A percentile compares a stretch with the other conserved stretches of the same genome.
These are phyloP conservation scores for Tetracentron sinense DNA, from an alignment of 164 flowering plant genomes.

Conservation along the genomic window DNA sequence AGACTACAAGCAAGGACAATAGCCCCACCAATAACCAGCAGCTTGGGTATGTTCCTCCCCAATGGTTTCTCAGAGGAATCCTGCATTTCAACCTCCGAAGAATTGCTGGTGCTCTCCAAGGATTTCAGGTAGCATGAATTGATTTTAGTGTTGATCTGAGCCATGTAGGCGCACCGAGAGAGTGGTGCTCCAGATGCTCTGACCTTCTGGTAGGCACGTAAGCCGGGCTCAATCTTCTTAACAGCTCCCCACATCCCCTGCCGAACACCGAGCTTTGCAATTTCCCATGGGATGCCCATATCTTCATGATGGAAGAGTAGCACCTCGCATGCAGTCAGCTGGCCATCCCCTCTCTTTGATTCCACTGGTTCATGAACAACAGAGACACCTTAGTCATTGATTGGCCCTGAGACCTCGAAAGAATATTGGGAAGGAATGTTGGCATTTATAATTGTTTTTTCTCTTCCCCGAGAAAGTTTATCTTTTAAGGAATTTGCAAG, in stretches of 20 bases:
- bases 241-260: slow-evolving; percentile 86
- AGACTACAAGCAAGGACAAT: slow-evolving; percentile 74
- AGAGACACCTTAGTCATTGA: neutral
- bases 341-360: slow-evolving; percentile 51
- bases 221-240: slow-evolving; percentile 61
- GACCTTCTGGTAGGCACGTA: slow-evolving; percentile 55
- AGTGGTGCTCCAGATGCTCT: slow-evolving; percentile 38
- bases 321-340: slow-evolving; percentile 65
- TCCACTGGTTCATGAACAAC: slow-evolving; percentile 39
- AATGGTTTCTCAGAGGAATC: slow-evolving; percentile 32
- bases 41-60: slow-evolving; percentile 54
- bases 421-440: neutral
- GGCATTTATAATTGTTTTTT: neutral
- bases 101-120: slow-evolving; percentile 26
- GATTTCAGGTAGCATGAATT: slow-evolving; percentile 43
- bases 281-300: slow-evolving; percentile 86
- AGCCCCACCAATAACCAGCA: slow-evolving; percentile 68
- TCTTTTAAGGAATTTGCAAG: no score
- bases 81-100: slow-evolving; percentile 24
- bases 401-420: neutral
- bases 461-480: neutral
- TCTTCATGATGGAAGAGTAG: slow-evolving; percentile 77
- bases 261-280: slow-evolving; percentile 67
- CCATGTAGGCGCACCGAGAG: slow-evolving; percentile 50
- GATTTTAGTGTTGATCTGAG: slow-evolving; percentile 61